These are phyloP conservation scores for Bocquillonia castaneifolia DNA, from an alignment of 441 rosid genomes.

Conservation along the genomic window DNA sequence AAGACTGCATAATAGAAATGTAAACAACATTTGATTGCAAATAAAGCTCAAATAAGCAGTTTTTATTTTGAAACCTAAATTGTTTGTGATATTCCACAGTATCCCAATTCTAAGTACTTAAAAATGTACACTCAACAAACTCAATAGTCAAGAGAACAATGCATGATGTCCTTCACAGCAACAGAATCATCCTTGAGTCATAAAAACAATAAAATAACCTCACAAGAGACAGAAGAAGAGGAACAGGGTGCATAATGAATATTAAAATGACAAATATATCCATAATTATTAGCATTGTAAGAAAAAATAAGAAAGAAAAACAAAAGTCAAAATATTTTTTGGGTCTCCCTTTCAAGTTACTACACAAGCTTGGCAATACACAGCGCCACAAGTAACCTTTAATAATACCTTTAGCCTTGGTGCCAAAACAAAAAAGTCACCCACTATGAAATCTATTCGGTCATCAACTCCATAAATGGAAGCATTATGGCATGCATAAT, in stretches of 20 bases:
- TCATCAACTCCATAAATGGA: conserved; percentile 68
- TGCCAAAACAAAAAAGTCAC: conserved; percentile 74
- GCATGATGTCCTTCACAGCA: background rate
- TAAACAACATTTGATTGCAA: background rate
- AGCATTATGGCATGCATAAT: conserved; percentile 76
- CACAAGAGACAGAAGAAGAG: background rate
- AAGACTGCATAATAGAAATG: background rate
- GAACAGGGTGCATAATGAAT: background rate
- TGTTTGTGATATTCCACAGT: background rate
- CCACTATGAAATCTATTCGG: conserved; percentile 67
- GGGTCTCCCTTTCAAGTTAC: background rate
- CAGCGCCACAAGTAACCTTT: conserved; percentile 11
- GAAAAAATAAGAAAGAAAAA: conserved; percentile 5
- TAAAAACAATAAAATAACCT: background rate
- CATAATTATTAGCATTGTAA: no score
- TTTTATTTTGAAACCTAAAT: conserved; percentile 5
- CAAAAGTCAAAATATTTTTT: background rate
- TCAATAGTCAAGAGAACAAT: background rate
- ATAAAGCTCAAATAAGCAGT: background rate
- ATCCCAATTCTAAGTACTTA: conserved; percentile 1
- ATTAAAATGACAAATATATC: background rate
- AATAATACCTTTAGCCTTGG: conserved; percentile 64
- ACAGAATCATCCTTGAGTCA: background rate
- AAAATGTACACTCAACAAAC: background rate
- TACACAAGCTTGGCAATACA: background rate